A percentile compares a stretch with the other conserved stretches of the same genome.
Conservation (phyloP, 2,329 filamentous ascomycete genomes). For the Diaporthe amygdali region DNA sequence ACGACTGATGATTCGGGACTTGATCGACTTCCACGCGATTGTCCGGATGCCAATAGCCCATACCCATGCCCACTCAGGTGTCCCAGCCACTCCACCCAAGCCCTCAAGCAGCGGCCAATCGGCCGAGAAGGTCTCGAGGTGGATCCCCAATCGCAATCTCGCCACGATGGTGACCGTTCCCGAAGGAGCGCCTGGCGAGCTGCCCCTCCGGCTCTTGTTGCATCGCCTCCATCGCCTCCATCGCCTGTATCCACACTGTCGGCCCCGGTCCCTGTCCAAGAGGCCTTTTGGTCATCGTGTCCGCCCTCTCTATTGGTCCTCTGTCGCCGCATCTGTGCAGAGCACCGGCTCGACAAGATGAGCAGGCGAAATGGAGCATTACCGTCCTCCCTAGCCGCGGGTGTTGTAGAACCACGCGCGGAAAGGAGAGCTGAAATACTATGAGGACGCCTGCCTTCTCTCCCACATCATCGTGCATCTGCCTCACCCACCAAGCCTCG, state of each 20-base stretch:
- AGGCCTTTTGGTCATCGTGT: neutral
- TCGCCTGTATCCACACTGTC: neutral
- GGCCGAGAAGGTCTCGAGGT: neutral
- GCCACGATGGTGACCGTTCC: neutral
- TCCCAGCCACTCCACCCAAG: neutral
- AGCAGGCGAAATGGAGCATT: neutral
- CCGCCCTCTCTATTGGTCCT: neutral
- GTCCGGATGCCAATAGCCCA: neutral
- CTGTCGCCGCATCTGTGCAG: neutral
- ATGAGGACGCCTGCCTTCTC: neutral
- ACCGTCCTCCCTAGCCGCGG: neutral
- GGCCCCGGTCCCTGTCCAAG: neutral
- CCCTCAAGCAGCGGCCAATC: neutral
- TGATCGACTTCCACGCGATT: too few relatives aligned
- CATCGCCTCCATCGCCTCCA: conserved; percentile 3
- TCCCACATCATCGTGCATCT: neutral
- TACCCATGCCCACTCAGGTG: neutral
- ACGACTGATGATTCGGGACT: neutral
- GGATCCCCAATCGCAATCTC: neutral
- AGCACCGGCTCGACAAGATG: neutral
- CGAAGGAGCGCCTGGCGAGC: neutral
- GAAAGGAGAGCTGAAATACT: neutral
- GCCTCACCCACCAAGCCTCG: neutral
- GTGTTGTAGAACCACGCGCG: neutral
- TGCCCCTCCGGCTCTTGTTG: neutral